Evolutionary conservation across 345 rosid species (phyloP).

Genomic region (Citrus reticulata): DNA sequence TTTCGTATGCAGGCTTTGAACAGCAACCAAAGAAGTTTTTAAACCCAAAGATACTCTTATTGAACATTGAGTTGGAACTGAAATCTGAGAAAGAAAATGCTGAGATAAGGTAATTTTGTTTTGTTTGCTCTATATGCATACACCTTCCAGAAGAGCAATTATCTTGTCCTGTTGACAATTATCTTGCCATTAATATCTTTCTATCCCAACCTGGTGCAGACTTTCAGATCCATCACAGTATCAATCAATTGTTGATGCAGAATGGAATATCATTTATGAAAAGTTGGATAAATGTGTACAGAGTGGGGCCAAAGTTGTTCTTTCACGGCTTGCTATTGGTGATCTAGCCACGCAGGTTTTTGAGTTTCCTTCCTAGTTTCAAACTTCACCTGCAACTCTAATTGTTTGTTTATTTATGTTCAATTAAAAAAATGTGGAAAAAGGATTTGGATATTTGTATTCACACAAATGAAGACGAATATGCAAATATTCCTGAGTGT

Average conservation of each 20-base stretch:
- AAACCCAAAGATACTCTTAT: constrained; percentile 74
- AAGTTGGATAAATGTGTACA: constrained; percentile 93
- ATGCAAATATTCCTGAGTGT: not conserved
- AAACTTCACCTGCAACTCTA: constrained; percentile 2
- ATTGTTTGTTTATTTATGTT: not conserved
- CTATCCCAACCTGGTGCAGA: constrained; percentile 32
- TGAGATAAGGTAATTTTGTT: constrained; percentile 69
- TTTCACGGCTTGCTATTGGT: constrained; percentile 96
- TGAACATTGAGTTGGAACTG: constrained; percentile 90
- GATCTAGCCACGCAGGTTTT: constrained; percentile 95
- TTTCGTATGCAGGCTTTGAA: constrained; percentile 98
- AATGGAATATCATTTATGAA: constrained; percentile 99
- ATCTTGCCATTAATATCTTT: not conserved
- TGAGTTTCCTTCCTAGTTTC: not conserved
- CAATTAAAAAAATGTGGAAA: not conserved
- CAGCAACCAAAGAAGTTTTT: constrained; percentile 95
- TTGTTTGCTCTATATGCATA: not conserved
- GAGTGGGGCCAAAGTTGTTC: constrained; percentile 95
- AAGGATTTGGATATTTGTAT: not conserved
- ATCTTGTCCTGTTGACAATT: not conserved
- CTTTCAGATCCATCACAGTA: constrained; percentile 94
- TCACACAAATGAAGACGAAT: not conserved
- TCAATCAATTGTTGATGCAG: constrained; percentile 99
- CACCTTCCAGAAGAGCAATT: not conserved
- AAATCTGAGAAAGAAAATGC: constrained; percentile 99